Conservation (phyloP, 805 yeast species). For the Limtongia smithiae region DNA sequence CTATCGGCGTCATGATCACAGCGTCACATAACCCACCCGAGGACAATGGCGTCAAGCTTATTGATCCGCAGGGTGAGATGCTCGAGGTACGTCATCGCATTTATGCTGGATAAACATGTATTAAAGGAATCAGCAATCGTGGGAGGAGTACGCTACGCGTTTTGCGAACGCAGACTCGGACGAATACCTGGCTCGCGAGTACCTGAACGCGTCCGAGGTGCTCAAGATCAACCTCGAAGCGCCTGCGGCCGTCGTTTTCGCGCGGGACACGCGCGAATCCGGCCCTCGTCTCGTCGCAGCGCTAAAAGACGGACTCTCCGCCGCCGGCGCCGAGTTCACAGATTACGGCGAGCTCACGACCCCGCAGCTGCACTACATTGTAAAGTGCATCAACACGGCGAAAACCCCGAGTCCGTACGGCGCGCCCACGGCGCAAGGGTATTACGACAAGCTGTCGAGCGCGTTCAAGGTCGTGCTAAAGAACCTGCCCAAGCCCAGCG, state of each 20-base stretch:
- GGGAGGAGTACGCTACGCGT: slow-evolving; percentile 81
- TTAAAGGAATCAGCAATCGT: slow-evolving; percentile 37
- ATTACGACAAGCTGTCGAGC: slow-evolving; percentile 57
- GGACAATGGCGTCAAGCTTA: slow-evolving; percentile 90
- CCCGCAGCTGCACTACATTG: slow-evolving; percentile 89
- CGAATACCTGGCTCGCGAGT: slow-evolving; percentile 43
- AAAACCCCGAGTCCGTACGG: slow-evolving; percentile 49
- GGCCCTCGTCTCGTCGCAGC: slow-evolving; percentile 64
- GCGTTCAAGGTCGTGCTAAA: slow-evolving; percentile 49
- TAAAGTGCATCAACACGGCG: slow-evolving; percentile 64
- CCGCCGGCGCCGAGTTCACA: slow-evolving; percentile 44
- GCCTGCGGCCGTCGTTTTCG: slow-evolving; percentile 52
- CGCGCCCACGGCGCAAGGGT: slow-evolving; percentile 60
- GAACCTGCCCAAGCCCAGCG: slow-evolving; percentile 33
- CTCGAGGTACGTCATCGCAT: slow-evolving; percentile 20
- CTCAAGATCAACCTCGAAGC: slow-evolving; percentile 44
- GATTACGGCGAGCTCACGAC: slow-evolving; percentile 79
- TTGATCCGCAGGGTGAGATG: slow-evolving; percentile 60
- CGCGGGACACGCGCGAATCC: slow-evolving; percentile 82
- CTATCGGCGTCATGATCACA: slow-evolving; percentile 91
- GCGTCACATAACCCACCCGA: slow-evolving; percentile 49
- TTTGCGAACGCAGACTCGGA: slow-evolving; percentile 66
- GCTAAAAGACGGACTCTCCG: slow-evolving; percentile 57
- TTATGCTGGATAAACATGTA: not conserved
- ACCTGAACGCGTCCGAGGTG: slow-evolving; percentile 41